These are phyloP conservation scores for Trichoderma brevicompactum DNA, from an alignment of 2,329 filamentous ascomycete species.

Conservation along the genomic window DNA sequence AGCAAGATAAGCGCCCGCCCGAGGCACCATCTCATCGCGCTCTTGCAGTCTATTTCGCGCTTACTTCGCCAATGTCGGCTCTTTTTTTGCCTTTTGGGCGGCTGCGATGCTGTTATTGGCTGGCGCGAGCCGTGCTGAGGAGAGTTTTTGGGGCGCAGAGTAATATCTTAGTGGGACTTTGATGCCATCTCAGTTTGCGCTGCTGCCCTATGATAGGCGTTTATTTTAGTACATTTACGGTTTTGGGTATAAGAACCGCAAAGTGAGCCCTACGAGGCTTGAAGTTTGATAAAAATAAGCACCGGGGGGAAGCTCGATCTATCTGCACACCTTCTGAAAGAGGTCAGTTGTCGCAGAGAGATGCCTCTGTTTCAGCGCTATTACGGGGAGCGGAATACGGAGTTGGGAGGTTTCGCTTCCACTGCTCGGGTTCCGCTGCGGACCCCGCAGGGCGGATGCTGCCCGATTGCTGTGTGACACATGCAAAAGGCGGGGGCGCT, in stretches of 20 bases:
- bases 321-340: neutral
- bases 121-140: constrained; percentile 1
- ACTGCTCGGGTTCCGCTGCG: constrained; percentile 1
- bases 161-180: constrained; percentile 16
- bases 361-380: too few species aligned
- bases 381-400: neutral
- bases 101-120: neutral
- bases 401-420: neutral
- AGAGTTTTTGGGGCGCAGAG: neutral
- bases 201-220: neutral
- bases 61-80: constrained; percentile 14
- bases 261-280: constrained; percentile 15
- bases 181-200: neutral
- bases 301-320: neutral
- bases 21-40: neutral
- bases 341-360: neutral
- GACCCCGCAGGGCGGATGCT: constrained; percentile 1
- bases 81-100: neutral
- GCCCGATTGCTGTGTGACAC: neutral
- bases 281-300: constrained; percentile 14
- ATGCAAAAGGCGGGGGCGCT: neutral
- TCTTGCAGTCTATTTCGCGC: neutral
- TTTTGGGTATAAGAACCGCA: neutral
- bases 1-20: constrained; percentile 9
- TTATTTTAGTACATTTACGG: neutral